Percentiles rank a stretch among this genome's conserved stretches.
These are phyloP conservation scores for Saturnispora sanitii DNA, from an alignment of 805 yeast species.

Conservation along the genomic window DNA sequence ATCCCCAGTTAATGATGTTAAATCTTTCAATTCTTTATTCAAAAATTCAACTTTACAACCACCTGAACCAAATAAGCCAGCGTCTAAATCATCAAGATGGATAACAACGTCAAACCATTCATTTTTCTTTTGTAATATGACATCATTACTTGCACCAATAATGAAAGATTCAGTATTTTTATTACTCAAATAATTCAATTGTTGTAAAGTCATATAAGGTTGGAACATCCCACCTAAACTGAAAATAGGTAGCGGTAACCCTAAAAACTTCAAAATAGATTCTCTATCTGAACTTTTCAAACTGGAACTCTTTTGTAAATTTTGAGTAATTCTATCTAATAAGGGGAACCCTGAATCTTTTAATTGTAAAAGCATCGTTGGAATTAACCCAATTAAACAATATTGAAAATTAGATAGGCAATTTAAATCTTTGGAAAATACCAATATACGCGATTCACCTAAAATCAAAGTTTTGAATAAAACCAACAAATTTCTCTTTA, in stretches of 20 bases:
- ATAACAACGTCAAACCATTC: slow-evolving; percentile 63
- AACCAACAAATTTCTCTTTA: slow-evolving; percentile 49
- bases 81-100: slow-evolving; percentile 42
- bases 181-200: slow-evolving; percentile 59
- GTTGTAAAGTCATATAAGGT: slow-evolving; percentile 93
- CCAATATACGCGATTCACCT: slow-evolving; percentile 61
- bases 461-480: slow-evolving; percentile 63
- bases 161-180: slow-evolving; percentile 52
- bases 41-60: slow-evolving; percentile 33
- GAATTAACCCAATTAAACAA: slow-evolving; percentile 73
- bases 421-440: slow-evolving; percentile 76
- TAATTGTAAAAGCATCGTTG: slow-evolving; percentile 63
- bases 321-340: slow-evolving; percentile 37
- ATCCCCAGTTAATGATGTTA: slow-evolving; percentile 39
- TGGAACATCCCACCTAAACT: slow-evolving; percentile 81
- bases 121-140: slow-evolving; percentile 55
- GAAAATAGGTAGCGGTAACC: slow-evolving; percentile 80
- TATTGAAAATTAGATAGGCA: slow-evolving; percentile 73
- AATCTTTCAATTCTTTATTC: slow-evolving; percentile 32
- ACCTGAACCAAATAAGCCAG: slow-evolving; percentile 7
- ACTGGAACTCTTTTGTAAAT: slow-evolving; percentile 49
- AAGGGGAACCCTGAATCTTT: slow-evolving; percentile 75
- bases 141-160: slow-evolving; percentile 82
- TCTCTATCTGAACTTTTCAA: slow-evolving; percentile 69
- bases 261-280: slow-evolving; percentile 71